phyloP scores from a whole-genome alignment of 768 basidiomycete species.

The Calocera viscosa region DNA sequence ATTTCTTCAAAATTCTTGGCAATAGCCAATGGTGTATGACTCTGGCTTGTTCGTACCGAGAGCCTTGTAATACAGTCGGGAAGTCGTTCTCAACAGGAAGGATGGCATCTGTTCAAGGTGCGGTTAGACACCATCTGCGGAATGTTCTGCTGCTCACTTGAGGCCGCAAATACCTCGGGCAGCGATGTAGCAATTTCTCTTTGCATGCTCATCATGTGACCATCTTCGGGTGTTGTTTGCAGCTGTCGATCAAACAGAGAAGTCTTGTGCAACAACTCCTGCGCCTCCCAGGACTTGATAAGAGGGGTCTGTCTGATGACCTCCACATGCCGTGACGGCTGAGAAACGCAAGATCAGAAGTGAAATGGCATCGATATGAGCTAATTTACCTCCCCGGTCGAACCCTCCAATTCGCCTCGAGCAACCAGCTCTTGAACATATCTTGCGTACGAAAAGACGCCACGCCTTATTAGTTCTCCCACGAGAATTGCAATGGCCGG shows the following conservation, averaged over 20 bases:
- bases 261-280: slow-evolving; percentile 56
- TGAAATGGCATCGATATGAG: background rate
- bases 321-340: slow-evolving; percentile 50
- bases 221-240: slow-evolving; percentile 58
- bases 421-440: slow-evolving; percentile 76
- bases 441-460: slow-evolving; percentile 57
- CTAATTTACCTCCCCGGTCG: slow-evolving; percentile 34
- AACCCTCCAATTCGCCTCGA: slow-evolving; percentile 49
- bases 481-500: slow-evolving; percentile 53
- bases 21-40: slow-evolving; percentile 60
- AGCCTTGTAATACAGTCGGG: slow-evolving; percentile 37
- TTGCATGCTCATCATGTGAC: slow-evolving; percentile 56
- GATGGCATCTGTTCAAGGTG: slow-evolving; percentile 31
- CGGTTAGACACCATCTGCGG: slow-evolving; percentile 32
- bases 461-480: slow-evolving; percentile 56
- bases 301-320: slow-evolving; percentile 65
- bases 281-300: slow-evolving; percentile 43
- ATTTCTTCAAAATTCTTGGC: slow-evolving; percentile 46
- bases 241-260: slow-evolving; percentile 56
- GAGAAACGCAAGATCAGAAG: slow-evolving; percentile 26
- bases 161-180: slow-evolving; percentile 48
- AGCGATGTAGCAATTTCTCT: slow-evolving; percentile 52
- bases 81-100: slow-evolving; percentile 28
- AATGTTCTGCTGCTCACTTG: slow-evolving; percentile 3
- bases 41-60: slow-evolving; percentile 64